Evolutionary conservation across 352 stramenopile genomes (phyloP).

Genomic region (Globisporangium cederbergense): DNA sequence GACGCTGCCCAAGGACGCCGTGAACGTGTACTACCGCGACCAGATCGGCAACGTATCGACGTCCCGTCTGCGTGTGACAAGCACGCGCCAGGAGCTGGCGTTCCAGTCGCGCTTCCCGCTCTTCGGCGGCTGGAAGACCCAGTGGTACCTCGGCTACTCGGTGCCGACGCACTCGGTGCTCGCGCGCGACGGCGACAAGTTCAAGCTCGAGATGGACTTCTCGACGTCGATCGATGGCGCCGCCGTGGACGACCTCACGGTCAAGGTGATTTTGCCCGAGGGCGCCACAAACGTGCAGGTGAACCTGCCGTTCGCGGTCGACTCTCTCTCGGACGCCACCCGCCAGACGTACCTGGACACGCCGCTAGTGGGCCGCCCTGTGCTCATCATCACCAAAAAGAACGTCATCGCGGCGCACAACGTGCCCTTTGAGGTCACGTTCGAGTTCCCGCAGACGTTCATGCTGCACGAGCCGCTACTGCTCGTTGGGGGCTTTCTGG

Average conservation of each 20-base stretch:
- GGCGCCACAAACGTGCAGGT: conserved; percentile 76
- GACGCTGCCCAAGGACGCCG: conserved; percentile 64
- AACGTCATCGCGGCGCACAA: conserved; percentile 86
- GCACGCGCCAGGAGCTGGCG: conserved; percentile 60
- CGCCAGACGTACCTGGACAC: conserved; percentile 86
- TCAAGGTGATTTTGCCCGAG: conserved; percentile 88
- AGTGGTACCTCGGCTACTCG: conserved; percentile 88
- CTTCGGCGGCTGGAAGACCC: conserved; percentile 88
- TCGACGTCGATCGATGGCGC: conserved; percentile 77
- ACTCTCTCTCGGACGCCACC: conserved; percentile 53
- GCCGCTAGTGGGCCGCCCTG: conserved; percentile 66
- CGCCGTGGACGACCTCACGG: conserved; percentile 77
- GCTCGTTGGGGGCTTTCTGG: conserved; percentile 79
- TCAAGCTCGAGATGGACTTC: conserved; percentile 85
- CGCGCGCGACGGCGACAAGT: conserved; percentile 52
- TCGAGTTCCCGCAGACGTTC: conserved; percentile 74
- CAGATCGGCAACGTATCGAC: conserved; percentile 90
- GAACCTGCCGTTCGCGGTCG: conserved; percentile 71
- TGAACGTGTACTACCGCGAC: conserved; percentile 90
- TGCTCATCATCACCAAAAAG: conserved; percentile 79
- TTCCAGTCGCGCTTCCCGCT: conserved; percentile 85
- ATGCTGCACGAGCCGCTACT: conserved; percentile 87
- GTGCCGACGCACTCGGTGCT: conserved; percentile 81
- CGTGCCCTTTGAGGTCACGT: conserved; percentile 82
- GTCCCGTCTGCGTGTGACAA: conserved; percentile 55